phyloP scores from a whole-genome alignment of 768 basidiomycete species.

The Calocera cornea region DNA sequence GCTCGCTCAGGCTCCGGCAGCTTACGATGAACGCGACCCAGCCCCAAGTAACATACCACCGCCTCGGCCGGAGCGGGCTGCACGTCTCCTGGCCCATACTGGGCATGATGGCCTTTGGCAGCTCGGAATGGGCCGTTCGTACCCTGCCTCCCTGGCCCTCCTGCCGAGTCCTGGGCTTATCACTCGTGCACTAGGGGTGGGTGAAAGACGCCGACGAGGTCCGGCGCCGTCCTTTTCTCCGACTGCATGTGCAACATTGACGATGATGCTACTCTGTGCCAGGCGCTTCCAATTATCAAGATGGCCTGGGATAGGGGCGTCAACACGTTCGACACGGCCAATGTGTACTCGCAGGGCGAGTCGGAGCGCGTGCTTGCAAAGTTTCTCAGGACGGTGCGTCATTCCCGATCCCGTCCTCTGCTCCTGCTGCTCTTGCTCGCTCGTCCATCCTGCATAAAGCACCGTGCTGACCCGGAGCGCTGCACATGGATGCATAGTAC shows the following conservation, averaged over 20 bases:
- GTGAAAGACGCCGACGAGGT: slow-evolving; percentile 3
- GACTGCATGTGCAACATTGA: no score
- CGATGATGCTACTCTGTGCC: background rate
- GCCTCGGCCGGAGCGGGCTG: slow-evolving; percentile 18
- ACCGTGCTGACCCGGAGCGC: no score
- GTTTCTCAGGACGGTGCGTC: slow-evolving; percentile 12
- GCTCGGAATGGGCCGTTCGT: slow-evolving; percentile 13
- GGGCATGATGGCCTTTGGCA: slow-evolving; percentile 17
- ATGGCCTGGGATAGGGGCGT: slow-evolving; percentile 23
- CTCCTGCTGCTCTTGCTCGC: slow-evolving; percentile 13
- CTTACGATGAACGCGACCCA: background rate
- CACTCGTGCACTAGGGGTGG: background rate
- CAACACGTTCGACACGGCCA: slow-evolving; percentile 23
- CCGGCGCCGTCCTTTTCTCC: background rate
- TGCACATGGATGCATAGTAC: slow-evolving; percentile 20
- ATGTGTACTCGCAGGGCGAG: slow-evolving; percentile 18
- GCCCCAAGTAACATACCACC: slow-evolving; percentile 13
- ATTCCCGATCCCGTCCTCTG: slow-evolving; percentile 6
- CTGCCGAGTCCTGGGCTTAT: background rate
- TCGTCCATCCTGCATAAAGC: slow-evolving; percentile 19
- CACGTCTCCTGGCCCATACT: slow-evolving; percentile 19
- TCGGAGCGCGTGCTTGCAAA: slow-evolving; percentile 16
- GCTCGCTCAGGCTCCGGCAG: no score
- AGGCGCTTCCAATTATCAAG: slow-evolving; percentile 20
- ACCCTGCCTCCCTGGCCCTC: background rate